phyloP scores from a whole-genome alignment of 495 filamentous ascomycete species.

The Articulospora tetracladia region DNA sequence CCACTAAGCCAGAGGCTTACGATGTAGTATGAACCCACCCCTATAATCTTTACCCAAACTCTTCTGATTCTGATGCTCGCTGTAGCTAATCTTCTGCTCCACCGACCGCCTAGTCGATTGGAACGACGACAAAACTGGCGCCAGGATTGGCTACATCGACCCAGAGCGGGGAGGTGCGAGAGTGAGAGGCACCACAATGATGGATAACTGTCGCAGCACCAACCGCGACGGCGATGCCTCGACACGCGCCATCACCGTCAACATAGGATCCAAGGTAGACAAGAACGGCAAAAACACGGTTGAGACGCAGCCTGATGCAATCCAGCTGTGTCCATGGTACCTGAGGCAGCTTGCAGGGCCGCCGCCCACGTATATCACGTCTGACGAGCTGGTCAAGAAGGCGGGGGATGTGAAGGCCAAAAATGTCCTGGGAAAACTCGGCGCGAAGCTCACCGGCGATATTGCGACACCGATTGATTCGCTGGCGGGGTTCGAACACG shows the following conservation, averaged over 20 bases:
- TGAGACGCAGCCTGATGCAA: background rate
- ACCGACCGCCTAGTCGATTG: background rate
- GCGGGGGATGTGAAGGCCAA: background rate
- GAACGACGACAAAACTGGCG: background rate
- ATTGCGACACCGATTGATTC: background rate
- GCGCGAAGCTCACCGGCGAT: background rate
- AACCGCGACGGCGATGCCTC: background rate
- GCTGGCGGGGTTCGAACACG: background rate
- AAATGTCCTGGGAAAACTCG: background rate
- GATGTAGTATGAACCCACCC: too few relatives aligned
- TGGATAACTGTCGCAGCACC: background rate
- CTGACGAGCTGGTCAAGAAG: background rate
- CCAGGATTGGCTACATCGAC: background rate
- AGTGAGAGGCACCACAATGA: background rate
- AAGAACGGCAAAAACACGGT: background rate
- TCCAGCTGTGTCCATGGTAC: background rate
- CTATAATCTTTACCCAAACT: too few relatives aligned
- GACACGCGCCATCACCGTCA: background rate
- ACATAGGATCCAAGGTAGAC: background rate
- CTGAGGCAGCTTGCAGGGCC: background rate
- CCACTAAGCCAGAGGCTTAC: too few relatives aligned
- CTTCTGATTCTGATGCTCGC: too few relatives aligned
- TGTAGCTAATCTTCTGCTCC: background rate
- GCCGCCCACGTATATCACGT: background rate
- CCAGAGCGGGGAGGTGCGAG: background rate